phyloP scores from a whole-genome alignment of 2,329 filamentous ascomycete genomes.

The Hypoxylon sp. region DNA sequence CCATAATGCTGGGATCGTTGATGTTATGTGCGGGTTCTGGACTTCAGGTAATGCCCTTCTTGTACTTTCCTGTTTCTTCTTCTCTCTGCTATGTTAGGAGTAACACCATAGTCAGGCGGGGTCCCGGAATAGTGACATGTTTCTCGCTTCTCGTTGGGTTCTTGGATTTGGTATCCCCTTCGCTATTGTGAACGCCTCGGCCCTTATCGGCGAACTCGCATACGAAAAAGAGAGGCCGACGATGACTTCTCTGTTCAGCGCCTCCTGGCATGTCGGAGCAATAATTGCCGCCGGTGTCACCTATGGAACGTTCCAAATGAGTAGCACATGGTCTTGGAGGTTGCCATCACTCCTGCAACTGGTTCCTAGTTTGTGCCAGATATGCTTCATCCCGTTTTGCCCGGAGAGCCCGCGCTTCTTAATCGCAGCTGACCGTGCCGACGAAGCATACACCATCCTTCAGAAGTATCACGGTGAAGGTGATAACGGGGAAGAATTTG shows the following conservation, averaged over 20 bases:
- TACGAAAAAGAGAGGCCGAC: conserved; percentile 69
- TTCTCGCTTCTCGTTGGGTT: conserved; percentile 60
- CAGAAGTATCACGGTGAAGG: conserved; percentile 72
- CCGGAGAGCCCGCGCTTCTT: conserved; percentile 68
- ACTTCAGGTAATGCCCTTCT: conserved; percentile 54
- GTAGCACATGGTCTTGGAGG: conserved; percentile 59
- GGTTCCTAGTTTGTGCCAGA: conserved; percentile 46
- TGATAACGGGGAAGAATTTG: conserved; percentile 65
- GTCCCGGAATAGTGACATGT: conserved; percentile 60
- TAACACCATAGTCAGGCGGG: conserved; percentile 58
- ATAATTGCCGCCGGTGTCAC: conserved; percentile 62
- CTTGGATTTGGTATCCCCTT: conserved; percentile 63
- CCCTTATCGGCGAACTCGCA: conserved; percentile 68
- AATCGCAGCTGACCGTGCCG: conserved; percentile 65
- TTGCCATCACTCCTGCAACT: conserved; percentile 61
- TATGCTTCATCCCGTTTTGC: conserved; percentile 55
- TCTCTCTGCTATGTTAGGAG: not conserved
- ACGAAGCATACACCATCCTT: conserved; percentile 70
- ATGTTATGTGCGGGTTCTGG: conserved; percentile 57
- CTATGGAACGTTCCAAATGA: conserved; percentile 61
- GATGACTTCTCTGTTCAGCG: conserved; percentile 69
- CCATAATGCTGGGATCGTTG: conserved; percentile 60
- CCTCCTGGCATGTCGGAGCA: conserved; percentile 65
- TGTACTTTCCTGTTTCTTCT: conserved; percentile 41
- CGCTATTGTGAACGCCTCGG: conserved; percentile 55